A percentile compares a stretch with the other conserved stretches of the same genome.
Evolutionary conservation across 805 yeast genomes (phyloP).

Genomic region (Ogataea polymorpha): DNA sequence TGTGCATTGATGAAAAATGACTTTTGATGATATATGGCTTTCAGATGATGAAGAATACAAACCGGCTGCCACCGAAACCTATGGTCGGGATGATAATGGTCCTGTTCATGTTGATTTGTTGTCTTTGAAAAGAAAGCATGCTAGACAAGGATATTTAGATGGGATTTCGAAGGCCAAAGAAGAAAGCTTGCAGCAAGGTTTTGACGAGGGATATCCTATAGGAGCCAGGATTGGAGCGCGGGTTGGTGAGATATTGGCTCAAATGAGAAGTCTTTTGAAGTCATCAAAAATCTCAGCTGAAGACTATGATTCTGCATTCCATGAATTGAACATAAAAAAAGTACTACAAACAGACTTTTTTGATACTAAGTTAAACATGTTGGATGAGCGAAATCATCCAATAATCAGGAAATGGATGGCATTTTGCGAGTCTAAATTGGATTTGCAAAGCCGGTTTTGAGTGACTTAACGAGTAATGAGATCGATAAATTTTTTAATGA

Average conservation of each 20-base stretch:
- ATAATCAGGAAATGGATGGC: conserved; percentile 26
- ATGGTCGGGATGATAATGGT: conserved; percentile 32
- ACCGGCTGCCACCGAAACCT: conserved; percentile 32
- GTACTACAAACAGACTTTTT: conserved; percentile 56
- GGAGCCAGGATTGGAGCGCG: conserved; percentile 70
- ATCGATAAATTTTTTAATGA: background rate
- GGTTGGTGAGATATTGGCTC: conserved; percentile 65
- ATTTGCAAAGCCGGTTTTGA: background rate
- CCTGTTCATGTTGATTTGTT: conserved; percentile 28
- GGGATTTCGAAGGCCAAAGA: conserved; percentile 74
- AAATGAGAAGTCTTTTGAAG: conserved; percentile 22
- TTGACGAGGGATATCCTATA: conserved; percentile 71
- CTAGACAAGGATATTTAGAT: conserved; percentile 78
- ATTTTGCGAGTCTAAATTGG: conserved; percentile 10
- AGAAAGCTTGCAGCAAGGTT: conserved; percentile 68
- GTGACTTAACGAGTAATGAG: background rate
- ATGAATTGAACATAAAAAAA: conserved; percentile 56
- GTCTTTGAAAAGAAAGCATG: conserved; percentile 57
- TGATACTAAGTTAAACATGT: conserved; percentile 43
- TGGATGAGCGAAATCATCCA: conserved; percentile 29
- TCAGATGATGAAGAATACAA: conserved; percentile 29
- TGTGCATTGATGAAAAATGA: background rate
- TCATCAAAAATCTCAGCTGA: conserved; percentile 7
- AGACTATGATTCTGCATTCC: conserved; percentile 36
- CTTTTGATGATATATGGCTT: conserved; percentile 34